Base-by-base conservation (phyloP, 2,329 filamentous ascomycete species). In the Plenodomus biglobosus region DNA sequence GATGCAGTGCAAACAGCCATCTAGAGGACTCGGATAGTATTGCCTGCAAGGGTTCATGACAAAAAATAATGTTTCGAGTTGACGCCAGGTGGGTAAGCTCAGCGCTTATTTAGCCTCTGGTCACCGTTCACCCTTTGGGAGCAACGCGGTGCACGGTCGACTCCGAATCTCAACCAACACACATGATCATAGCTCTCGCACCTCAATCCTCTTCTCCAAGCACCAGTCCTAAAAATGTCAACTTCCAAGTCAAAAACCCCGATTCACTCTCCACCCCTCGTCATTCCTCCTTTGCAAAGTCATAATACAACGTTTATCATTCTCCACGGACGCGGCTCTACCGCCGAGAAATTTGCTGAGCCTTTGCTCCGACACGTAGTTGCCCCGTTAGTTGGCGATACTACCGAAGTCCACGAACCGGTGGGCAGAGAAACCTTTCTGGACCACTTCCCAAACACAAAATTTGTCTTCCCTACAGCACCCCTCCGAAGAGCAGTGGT, bases 401-500 rank as follows among this genome's bases (percentile, higher is more conserved):
- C 27, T 15, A 24, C 11, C 11, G 22, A 24, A 11, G 11, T 6
- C 22, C 8, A 15, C 11, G 27, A 7, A 32, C 3, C 27, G 15
- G 22, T 24, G 10, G 27, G 11, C 13, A 11, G 27, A 6, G 40
- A 40, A 13, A 32, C 41, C 11, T 56, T 61, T 42, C 52, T 38
- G 4, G 42, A 46, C 3, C 39, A 59, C 35, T 73, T 79, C 19
- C 72, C 73, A 2, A 52, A 76, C 40, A 72, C 73, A 1, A 77
- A 75, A 48, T 81, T 80, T 46, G 63, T 82, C 35, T 82, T 82
- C 46, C 80, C 79, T 0, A 80, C 78, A 0, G 73, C 80, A 0
- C 70, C 64, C 6, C 73, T 73, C 11, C 70, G 76, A 0, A 74
- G 76, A 8, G 74, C 79, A 0, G 71, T 63, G 1, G 66, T 71